Percentiles rank a stretch among this genome's conserved stretches.
phyloP scores from a whole-genome alignment of 495 filamentous ascomycete genomes.

The Pyrenopolyporus hunteri region DNA sequence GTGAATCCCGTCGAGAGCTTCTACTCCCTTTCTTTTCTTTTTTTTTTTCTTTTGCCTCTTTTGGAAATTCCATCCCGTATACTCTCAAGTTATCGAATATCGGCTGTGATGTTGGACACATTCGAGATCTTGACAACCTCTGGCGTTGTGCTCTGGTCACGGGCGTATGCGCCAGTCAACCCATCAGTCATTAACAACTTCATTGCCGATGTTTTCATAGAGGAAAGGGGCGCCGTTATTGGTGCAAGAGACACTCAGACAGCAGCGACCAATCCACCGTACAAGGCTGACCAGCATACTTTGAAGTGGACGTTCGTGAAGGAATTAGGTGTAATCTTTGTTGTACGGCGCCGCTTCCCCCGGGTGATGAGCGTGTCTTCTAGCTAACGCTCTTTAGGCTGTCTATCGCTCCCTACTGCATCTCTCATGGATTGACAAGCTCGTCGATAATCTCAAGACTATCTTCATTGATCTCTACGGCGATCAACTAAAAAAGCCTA shows the following conservation, averaged over 20 bases:
- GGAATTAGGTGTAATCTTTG: constrained; percentile 92
- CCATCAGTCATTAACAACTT: constrained; percentile 88
- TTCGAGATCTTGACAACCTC: constrained; percentile 97
- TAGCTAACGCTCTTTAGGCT: constrained; percentile 62
- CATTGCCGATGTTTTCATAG: constrained; percentile 95
- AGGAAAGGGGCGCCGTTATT: constrained; percentile 74
- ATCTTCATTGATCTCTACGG: constrained; percentile 89
- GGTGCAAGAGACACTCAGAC: constrained; percentile 63
- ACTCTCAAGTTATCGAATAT: not conserved
- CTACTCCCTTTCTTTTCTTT: not conserved
- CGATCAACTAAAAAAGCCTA: constrained; percentile 80
- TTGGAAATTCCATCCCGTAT: not conserved
- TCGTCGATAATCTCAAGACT: constrained; percentile 89
- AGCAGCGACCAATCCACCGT: constrained; percentile 68
- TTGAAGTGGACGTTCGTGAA: constrained; percentile 92
- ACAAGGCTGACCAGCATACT: constrained; percentile 92
- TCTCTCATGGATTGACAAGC: constrained; percentile 95
- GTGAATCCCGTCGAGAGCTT: not conserved
- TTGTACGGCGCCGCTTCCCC: constrained; percentile 64
- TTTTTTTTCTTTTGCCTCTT: not conserved
- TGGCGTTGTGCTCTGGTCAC: constrained; percentile 95
- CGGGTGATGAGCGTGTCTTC: not conserved
- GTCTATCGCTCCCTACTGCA: constrained; percentile 96
- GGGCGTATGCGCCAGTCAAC: constrained; percentile 78
- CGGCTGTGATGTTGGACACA: constrained; percentile 77